Conservation (phyloP, 2,329 filamentous ascomycete genomes). For the Cercospora sp. region DNA sequence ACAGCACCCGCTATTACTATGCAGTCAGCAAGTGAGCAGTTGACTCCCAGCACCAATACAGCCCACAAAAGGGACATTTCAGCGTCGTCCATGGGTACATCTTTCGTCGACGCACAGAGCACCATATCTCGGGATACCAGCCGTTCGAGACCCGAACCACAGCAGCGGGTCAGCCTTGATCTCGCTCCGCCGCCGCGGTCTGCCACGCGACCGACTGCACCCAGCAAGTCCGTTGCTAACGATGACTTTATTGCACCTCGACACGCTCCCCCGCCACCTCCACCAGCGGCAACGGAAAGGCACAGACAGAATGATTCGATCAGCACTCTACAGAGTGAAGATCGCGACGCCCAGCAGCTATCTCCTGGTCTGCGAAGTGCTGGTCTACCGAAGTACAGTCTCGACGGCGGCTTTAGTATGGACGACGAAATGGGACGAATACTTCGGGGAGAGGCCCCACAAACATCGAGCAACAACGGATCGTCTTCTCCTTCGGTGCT, state of each 20-base stretch:
- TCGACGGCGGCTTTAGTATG: conserved; percentile 84
- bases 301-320: conserved; percentile 49
- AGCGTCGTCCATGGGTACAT: conserved; percentile 39
- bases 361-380: conserved; percentile 37
- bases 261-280: conserved; percentile 46
- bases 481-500: conserved; percentile 65
- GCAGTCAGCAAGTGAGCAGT: conserved; percentile 37
- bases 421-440: conserved; percentile 95
- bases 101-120: conserved; percentile 41
- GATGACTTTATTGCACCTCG: conserved; percentile 51
- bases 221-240: conserved; percentile 44
- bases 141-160: conserved; percentile 28
- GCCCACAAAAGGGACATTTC: conserved; percentile 46
- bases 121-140: conserved; percentile 33
- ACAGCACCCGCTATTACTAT: conserved; percentile 36
- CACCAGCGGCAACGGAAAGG: conserved; percentile 27
- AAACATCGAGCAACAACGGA: conserved; percentile 42
- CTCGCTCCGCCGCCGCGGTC: conserved; percentile 49
- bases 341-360: conserved; percentile 31
- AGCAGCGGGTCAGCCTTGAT: conserved; percentile 42
- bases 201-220: conserved; percentile 48
- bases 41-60: conserved; percentile 46
- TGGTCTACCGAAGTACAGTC: conserved; percentile 58
- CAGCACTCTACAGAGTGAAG: conserved; percentile 47
- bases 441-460: conserved; percentile 64